A percentile compares a stretch with the other conserved stretches of the same genome.
phyloP scores from a whole-genome alignment of 495 filamentous ascomycete genomes.

The Chaetomium fimeti region DNA sequence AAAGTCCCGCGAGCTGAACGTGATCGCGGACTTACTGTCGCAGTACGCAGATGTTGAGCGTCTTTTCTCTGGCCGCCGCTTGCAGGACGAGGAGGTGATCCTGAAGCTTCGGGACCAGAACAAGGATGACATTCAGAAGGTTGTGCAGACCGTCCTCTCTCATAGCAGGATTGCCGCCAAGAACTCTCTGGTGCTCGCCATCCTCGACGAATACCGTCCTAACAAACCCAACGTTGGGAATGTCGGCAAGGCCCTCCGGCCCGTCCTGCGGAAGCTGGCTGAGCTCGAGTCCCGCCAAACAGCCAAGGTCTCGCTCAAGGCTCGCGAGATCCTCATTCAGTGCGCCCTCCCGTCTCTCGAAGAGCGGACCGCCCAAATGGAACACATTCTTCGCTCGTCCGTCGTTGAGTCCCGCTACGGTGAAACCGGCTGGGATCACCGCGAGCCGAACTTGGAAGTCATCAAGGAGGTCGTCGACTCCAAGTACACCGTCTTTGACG shows the following conservation, averaged over 20 bases:
- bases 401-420: conserved; percentile 97
- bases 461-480: conserved; percentile 98
- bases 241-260: conserved; percentile 82
- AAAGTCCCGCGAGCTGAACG: conserved; percentile 84
- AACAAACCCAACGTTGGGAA: conserved; percentile 90
- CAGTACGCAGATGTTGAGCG: conserved; percentile 80
- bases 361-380: conserved; percentile 93
- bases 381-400: conserved; percentile 94
- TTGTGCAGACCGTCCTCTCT: conserved; percentile 85
- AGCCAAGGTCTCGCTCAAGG: conserved; percentile 95
- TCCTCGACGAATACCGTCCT: conserved; percentile 89
- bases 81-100: conserved; percentile 91
- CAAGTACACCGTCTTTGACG: conserved; percentile 96
- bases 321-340: conserved; percentile 93
- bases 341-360: conserved; percentile 94
- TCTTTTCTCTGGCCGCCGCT: conserved; percentile 78
- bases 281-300: conserved; percentile 86
- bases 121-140: conserved; percentile 81
- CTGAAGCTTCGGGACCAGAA: conserved; percentile 92
- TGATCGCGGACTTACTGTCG: conserved; percentile 73
- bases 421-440: conserved; percentile 95
- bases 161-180: conserved; percentile 90
- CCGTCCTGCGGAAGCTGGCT: conserved; percentile 77
- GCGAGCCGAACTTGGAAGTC: conserved; percentile 79
- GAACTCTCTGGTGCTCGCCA: conserved; percentile 90